A percentile compares a stretch with the other conserved stretches of the same genome.
Conservation (phyloP, 495 filamentous ascomycete species). For the Cercophora newfieldiana region DNA sequence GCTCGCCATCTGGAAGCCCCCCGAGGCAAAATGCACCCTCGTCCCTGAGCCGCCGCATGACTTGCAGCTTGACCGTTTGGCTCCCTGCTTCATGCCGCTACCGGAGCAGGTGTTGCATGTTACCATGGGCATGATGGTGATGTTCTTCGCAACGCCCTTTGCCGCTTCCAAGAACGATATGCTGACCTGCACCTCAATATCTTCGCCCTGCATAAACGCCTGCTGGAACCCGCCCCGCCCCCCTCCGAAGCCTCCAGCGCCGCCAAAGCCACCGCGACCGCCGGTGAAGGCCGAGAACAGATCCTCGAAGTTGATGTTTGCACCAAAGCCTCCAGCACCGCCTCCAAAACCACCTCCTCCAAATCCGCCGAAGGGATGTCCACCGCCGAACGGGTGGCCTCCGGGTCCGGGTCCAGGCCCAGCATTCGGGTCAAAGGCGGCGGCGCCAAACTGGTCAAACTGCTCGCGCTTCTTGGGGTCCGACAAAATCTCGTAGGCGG, state of each 20-base stretch:
- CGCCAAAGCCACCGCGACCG: slow-evolving; percentile 55
- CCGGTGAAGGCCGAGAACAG: slow-evolving; percentile 83
- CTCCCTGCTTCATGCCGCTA: slow-evolving; percentile 78
- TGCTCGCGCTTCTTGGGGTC: slow-evolving; percentile 89
- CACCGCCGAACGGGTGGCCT: slow-evolving; percentile 66
- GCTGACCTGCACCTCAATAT: slow-evolving; percentile 89
- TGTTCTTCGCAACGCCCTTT: slow-evolving; percentile 77
- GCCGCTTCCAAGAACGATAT: slow-evolving; percentile 97
- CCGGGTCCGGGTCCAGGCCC: slow-evolving; percentile 64
- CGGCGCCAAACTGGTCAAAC: slow-evolving; percentile 85
- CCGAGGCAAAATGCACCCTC: slow-evolving; percentile 81
- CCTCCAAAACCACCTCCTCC: slow-evolving; percentile 53
- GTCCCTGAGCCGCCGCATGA: slow-evolving; percentile 84
- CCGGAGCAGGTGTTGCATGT: slow-evolving; percentile 81
- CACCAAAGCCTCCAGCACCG: slow-evolving; percentile 62
- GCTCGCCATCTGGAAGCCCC: slow-evolving; percentile 92
- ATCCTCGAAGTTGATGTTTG: slow-evolving; percentile 92
- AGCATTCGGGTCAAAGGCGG: slow-evolving; percentile 81
- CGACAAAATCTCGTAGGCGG: slow-evolving; percentile 87
- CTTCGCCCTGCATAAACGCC: slow-evolving; percentile 78
- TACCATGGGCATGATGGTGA: slow-evolving; percentile 73
- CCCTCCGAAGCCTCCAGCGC: slow-evolving; percentile 50
- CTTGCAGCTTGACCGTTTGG: slow-evolving; percentile 69
- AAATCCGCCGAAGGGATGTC: slow-evolving; percentile 52
- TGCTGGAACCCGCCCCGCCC: slow-evolving; percentile 61